phyloP scores from a whole-genome alignment of 2,329 filamentous ascomycete species.

The Aureobasidium sp. region DNA sequence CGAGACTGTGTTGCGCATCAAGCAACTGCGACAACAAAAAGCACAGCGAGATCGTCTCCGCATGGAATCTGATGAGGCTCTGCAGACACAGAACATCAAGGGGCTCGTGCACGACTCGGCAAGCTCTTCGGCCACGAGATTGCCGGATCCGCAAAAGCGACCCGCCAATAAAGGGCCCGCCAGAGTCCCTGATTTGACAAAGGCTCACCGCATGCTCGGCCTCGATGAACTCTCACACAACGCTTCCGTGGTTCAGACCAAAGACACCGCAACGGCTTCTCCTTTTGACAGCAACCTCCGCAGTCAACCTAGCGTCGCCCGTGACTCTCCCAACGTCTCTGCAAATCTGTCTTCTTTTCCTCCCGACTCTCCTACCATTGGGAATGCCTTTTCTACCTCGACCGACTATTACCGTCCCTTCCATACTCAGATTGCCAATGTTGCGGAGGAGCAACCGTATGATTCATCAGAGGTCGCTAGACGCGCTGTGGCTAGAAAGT shows the following conservation, averaged over 20 bases:
- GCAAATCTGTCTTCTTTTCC: constrained; percentile 14
- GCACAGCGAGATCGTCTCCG: constrained; percentile 42
- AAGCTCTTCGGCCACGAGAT: neutral
- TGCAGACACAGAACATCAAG: neutral
- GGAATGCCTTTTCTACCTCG: constrained; percentile 9
- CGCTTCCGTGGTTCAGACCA: neutral
- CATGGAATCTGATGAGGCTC: constrained; percentile 12
- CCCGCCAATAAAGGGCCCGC: constrained; percentile 15
- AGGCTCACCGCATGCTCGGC: constrained; percentile 38
- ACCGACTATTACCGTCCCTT: constrained; percentile 8
- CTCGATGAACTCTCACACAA: constrained; percentile 24
- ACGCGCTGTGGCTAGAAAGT: constrained; percentile 11
- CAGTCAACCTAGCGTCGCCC: neutral
- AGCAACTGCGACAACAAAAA: constrained; percentile 51
- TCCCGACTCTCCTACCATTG: constrained; percentile 8
- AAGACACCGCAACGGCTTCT: constrained; percentile 9
- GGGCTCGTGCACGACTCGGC: constrained; percentile 7
- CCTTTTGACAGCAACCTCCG: neutral
- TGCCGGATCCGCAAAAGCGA: neutral
- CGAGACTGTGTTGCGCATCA: constrained; percentile 53
- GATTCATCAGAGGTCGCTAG: constrained; percentile 13
- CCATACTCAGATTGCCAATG: constrained; percentile 5
- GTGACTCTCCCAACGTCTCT: constrained; percentile 8
- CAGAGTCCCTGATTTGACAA: constrained; percentile 23
- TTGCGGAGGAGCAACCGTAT: neutral